Percentiles rank a stretch among this genome's conserved stretches.
These are phyloP conservation scores for Nemania bipapillata DNA, from an alignment of 2,329 filamentous ascomycete genomes.

Conservation along the genomic window DNA sequence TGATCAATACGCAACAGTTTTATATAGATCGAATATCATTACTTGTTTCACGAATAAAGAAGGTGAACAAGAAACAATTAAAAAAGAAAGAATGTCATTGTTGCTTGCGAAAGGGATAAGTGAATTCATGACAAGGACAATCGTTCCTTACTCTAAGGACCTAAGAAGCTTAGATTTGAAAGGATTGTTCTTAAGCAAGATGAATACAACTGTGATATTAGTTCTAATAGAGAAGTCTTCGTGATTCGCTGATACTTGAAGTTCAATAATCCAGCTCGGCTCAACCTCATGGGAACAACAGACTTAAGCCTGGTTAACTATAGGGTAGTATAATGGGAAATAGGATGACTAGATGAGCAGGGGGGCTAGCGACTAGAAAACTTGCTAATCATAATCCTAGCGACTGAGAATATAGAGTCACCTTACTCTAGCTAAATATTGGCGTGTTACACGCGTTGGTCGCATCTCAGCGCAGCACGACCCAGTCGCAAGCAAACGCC, in stretches of 20 bases:
- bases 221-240: too few species aligned
- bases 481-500: constrained; percentile 56
- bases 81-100: not conserved
- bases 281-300: too few species aligned
- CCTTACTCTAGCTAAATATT: not conserved
- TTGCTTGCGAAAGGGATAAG: not conserved
- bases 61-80: not conserved
- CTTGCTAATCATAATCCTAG: too few species aligned
- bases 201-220: too few species aligned
- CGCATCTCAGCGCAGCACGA: constrained; percentile 39
- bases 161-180: not conserved
- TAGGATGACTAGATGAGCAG: too few species aligned
- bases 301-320: too few species aligned
- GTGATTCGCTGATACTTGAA: too few species aligned
- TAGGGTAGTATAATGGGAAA: too few species aligned
- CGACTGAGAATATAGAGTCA: not conserved
- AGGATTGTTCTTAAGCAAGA: too few species aligned
- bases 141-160: not conserved
- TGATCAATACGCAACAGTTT: not conserved
- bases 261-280: too few species aligned
- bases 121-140: not conserved
- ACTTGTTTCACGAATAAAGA: not conserved
- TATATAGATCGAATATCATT: not conserved
- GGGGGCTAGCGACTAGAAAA: too few species aligned
- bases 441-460: not conserved